Conservation (phyloP, 75 land plant genomes). For the Isoetes taiwanensis region DNA sequence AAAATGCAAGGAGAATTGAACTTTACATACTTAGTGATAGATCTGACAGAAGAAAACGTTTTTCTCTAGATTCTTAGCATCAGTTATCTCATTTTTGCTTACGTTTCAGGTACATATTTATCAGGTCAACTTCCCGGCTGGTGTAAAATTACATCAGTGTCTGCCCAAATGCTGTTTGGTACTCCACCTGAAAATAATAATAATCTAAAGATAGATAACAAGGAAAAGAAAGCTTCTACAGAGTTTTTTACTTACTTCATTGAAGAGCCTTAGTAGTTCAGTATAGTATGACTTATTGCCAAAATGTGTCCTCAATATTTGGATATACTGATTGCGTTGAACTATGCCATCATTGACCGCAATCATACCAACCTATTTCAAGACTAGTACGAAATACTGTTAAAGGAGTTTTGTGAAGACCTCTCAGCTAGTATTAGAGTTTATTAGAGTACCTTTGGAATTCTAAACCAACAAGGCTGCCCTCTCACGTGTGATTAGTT, state of each 20-base stretch:
- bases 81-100: constrained; percentile 20
- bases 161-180: constrained; percentile 92
- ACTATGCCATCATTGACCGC: constrained; percentile 90
- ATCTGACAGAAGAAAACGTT: not conserved
- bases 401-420: not conserved
- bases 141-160: constrained; percentile 86
- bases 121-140: constrained; percentile 82
- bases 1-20: not conserved
- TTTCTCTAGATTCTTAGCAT: too few species aligned
- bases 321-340: constrained; percentile 70
- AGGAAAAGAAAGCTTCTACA: too few species aligned
- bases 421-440: not conserved
- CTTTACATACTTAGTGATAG: not conserved
- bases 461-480: constrained; percentile 95
- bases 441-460: constrained; percentile 45
- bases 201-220: not conserved
- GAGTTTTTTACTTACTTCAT: constrained; percentile 75
- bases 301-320: constrained; percentile 70
- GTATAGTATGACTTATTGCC: constrained; percentile 60
- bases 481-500: constrained; percentile 68
- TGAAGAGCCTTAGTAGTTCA: constrained; percentile 81
- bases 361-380: constrained; percentile 67
- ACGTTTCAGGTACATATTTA: constrained; percentile 74
- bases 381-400: not conserved
- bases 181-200: constrained; percentile 55